Evolutionary conservation across 225 moss, liverwort and hornwort genomes (phyloP).

Genomic region (Neckera pumila): DNA sequence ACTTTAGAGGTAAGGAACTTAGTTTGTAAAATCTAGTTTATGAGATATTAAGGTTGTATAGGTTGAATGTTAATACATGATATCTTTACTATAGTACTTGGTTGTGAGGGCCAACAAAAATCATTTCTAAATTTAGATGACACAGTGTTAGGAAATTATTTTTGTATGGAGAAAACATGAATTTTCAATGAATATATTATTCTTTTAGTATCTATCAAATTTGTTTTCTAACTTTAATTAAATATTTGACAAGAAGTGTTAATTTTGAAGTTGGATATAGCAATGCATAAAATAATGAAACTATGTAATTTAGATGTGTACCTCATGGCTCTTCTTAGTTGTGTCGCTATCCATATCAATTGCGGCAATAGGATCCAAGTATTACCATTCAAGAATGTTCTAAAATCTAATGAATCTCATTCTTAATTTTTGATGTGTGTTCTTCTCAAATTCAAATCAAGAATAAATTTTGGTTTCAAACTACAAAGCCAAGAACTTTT

Average conservation of each 20-base stretch:
- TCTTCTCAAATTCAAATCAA: neutral
- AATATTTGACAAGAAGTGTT: neutral
- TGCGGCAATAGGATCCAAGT: neutral
- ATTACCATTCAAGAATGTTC: neutral
- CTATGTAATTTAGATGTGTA: neutral
- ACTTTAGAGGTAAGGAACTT: neutral
- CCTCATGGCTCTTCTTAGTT: neutral
- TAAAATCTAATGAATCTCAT: neutral
- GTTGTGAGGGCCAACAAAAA: fast-evolving
- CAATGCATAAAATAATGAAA: neutral
- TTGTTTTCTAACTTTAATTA: fast-evolving
- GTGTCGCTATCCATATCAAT: neutral
- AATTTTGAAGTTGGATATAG: fast-evolving
- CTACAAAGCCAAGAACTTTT: neutral
- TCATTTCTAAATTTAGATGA: neutral
- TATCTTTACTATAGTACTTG: no score
- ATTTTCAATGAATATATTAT: neutral
- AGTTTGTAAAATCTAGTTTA: neutral
- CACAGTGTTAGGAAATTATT: neutral
- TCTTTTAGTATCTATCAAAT: neutral
- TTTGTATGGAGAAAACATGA: neutral
- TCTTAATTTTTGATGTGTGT: neutral
- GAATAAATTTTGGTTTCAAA: neutral
- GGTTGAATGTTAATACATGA: neutral
- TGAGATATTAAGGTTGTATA: neutral